These are phyloP conservation scores for Chondrostereum purpureum DNA, from an alignment of 1,284 basidiomycete genomes.

Conservation along the genomic window DNA sequence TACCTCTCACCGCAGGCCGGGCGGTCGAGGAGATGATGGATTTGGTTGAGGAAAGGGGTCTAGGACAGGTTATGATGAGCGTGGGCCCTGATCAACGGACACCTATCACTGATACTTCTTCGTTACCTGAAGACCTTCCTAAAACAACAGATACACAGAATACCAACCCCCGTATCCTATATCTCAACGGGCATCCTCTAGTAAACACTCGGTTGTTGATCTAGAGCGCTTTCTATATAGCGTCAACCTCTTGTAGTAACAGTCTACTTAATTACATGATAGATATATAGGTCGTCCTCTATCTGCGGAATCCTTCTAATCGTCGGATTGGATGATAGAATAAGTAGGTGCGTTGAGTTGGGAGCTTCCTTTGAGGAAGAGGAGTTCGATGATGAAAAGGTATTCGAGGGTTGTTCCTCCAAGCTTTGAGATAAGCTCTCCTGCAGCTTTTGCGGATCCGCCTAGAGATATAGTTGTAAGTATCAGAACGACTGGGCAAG, in stretches of 20 bases:
- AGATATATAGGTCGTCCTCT: neutral
- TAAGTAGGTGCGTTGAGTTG: constrained; percentile 86
- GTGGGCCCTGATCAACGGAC: constrained; percentile 35
- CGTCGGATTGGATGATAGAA: constrained; percentile 75
- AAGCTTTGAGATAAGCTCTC: constrained; percentile 79
- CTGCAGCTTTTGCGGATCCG: constrained; percentile 92
- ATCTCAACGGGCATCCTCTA: constrained; percentile 72
- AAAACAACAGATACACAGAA: constrained; percentile 23
- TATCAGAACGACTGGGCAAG: neutral
- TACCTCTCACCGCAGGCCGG: constrained; percentile 45
- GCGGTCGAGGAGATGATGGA: constrained; percentile 50
- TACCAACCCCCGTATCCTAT: constrained; percentile 44
- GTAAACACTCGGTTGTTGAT: constrained; percentile 68
- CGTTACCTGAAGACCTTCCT: constrained; percentile 14
- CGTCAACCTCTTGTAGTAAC: constrained; percentile 2
- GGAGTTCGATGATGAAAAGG: constrained; percentile 88
- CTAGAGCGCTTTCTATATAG: constrained; percentile 25
- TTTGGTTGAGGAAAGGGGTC: constrained; percentile 35
- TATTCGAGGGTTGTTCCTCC: constrained; percentile 88
- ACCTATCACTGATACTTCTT: constrained; percentile 18
- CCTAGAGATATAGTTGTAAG: constrained; percentile 37
- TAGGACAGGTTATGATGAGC: constrained; percentile 46
- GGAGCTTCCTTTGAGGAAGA: constrained; percentile 74
- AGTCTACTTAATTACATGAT: neutral
- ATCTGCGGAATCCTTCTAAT: constrained; percentile 43